These are phyloP conservation scores for Ampelomyces quisqualis DNA, from an alignment of 2,329 filamentous ascomycete genomes.

Conservation along the genomic window DNA sequence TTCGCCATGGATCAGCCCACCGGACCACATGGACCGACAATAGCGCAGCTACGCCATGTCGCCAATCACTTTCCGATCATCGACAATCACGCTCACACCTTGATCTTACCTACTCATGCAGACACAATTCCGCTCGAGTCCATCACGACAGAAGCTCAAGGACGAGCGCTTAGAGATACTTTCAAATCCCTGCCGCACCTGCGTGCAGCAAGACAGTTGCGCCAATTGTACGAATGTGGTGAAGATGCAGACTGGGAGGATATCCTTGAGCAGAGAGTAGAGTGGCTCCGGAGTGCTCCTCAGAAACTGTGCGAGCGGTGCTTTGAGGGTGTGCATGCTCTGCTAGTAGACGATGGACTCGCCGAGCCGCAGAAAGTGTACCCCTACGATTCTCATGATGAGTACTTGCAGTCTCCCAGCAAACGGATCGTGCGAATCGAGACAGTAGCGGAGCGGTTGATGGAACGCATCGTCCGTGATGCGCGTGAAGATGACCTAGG, in stretches of 20 bases:
- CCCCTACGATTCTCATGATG: slow-evolving; percentile 59
- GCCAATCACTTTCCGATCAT: slow-evolving; percentile 59
- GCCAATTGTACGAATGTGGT: slow-evolving; percentile 61
- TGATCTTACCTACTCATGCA: slow-evolving; percentile 57
- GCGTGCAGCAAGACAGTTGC: slow-evolving; percentile 68
- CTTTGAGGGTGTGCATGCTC: slow-evolving; percentile 68
- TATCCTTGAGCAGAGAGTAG: slow-evolving; percentile 52
- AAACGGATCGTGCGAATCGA: slow-evolving; percentile 80
- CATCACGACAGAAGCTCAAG: slow-evolving; percentile 72
- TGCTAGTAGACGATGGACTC: slow-evolving; percentile 79
- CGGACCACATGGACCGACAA: slow-evolving; percentile 18
- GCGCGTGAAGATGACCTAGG: slow-evolving; percentile 40
- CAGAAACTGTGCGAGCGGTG: slow-evolving; percentile 63
- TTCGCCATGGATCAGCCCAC: slow-evolving; percentile 25
- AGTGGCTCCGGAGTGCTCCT: slow-evolving; percentile 49
- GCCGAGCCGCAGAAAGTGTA: slow-evolving; percentile 57
- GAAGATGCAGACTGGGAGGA: slow-evolving; percentile 61
- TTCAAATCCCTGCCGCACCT: slow-evolving; percentile 66
- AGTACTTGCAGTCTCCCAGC: slow-evolving; percentile 63
- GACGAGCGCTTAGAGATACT: slow-evolving; percentile 64
- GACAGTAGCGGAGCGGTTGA: slow-evolving; percentile 64
- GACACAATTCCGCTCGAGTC: slow-evolving; percentile 58
- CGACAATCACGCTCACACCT: slow-evolving; percentile 71
- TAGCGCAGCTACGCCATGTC: slow-evolving; percentile 38
- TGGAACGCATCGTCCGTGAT: slow-evolving; percentile 53